These are phyloP conservation scores for Candida nemodendra DNA, from an alignment of 805 yeast species.

Conservation along the genomic window DNA sequence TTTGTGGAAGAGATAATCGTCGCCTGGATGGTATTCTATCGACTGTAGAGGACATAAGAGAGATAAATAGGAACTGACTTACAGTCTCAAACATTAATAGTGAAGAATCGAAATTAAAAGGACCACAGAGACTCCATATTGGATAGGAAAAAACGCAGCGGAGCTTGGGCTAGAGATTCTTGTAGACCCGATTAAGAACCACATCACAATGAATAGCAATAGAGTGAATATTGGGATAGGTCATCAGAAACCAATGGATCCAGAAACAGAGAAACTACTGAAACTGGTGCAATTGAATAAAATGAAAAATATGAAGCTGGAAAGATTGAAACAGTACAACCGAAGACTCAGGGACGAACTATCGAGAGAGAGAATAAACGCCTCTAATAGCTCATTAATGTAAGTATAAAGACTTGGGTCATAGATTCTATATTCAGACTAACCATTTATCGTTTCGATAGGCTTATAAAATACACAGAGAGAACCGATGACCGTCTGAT, in stretches of 20 bases:
- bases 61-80: no score
- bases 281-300: conserved; percentile 43
- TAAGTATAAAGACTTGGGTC: conserved; percentile 26
- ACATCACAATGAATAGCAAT: conserved; percentile 6
- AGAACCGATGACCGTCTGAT: conserved; percentile 47
- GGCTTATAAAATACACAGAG: conserved; percentile 42
- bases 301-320: conserved; percentile 49
- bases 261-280: conserved; percentile 17
- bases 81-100: no score
- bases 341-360: conserved; percentile 50
- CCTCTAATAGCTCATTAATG: conserved; percentile 57
- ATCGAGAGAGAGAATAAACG: conserved; percentile 56
- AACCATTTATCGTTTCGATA: no score
- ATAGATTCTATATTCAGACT: no score
- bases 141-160: no score
- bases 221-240: no score
- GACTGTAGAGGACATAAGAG: not conserved
- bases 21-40: not conserved
- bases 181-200: no score
- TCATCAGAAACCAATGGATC: conserved; percentile 24
- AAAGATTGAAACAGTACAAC: conserved; percentile 59
- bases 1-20: not conserved
- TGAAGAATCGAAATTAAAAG: no score
- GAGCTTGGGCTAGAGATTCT: no score
- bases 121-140: not conserved